Percentiles rank a stretch among this genome's conserved stretches.
phyloP scores from a whole-genome alignment of 139 green algal species.

The Desmodesmus armatus region DNA sequence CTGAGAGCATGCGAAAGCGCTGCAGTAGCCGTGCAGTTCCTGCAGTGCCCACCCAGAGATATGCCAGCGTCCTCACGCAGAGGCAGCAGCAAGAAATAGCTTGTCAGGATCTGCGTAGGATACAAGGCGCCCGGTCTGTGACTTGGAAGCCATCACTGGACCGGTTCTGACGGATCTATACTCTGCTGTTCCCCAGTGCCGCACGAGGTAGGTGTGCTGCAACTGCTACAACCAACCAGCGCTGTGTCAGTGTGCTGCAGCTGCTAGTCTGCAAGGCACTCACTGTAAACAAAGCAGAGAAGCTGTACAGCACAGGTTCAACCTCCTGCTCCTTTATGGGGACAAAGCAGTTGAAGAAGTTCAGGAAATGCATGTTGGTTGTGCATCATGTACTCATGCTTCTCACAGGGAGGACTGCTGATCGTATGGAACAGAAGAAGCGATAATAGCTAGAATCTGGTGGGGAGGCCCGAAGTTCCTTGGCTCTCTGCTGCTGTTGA shows the following conservation, averaged over 20 bases:
- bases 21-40: neutral
- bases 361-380: too few relatives aligned
- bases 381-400: too few relatives aligned
- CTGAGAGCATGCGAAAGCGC: too few relatives aligned
- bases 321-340: too few relatives aligned
- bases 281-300: conserved; percentile 44
- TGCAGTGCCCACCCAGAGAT: conserved; percentile 55
- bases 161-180: neutral
- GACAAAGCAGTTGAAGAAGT: too few relatives aligned
- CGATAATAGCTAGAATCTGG: too few relatives aligned
- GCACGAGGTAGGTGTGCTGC: neutral
- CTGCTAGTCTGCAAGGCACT: neutral
- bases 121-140: neutral
- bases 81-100: conserved; percentile 83
- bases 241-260: neutral
- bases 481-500: too few relatives aligned
- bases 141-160: neutral
- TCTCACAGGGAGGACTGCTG: too few relatives aligned
- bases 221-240: neutral
- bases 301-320: conserved; percentile 37
- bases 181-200: neutral
- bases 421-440: too few relatives aligned
- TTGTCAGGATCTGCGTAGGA: conserved; percentile 56
- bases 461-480: too few relatives aligned
- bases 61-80: conserved; percentile 81